Evolutionary conservation across 495 filamentous ascomycete genomes (phyloP).

Genomic region (Usnea hakonensis): DNA sequence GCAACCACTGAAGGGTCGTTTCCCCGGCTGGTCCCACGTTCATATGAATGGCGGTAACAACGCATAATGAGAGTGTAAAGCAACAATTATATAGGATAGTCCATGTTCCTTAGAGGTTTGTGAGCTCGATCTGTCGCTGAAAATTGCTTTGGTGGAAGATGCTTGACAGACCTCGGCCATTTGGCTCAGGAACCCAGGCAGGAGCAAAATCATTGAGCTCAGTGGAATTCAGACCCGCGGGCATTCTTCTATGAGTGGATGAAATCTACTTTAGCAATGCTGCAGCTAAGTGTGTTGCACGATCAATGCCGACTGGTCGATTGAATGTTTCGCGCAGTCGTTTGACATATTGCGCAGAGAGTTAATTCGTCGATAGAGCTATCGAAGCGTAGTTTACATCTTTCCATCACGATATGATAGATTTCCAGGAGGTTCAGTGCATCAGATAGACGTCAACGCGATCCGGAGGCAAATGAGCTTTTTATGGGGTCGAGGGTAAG

Average conservation of each 20-base stretch:
- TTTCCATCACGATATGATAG: no score
- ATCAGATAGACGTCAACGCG: no score
- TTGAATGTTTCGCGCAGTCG: no score
- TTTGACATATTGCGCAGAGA: no score
- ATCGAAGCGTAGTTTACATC: no score
- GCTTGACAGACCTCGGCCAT: conserved; percentile 21
- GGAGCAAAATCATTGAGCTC: conserved; percentile 10
- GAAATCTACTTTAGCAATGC: background rate
- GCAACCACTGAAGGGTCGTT: background rate
- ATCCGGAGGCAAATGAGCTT: no score
- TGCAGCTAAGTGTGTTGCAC: no score
- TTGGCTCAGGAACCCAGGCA: conserved; percentile 25
- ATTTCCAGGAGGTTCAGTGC: no score
- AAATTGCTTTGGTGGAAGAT: background rate
- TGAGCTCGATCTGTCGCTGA: background rate
- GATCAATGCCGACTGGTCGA: no score
- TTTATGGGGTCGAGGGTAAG: no score
- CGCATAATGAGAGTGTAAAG: conserved; percentile 29
- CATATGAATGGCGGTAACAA: conserved; percentile 28
- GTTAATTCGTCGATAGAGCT: no score
- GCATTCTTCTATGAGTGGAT: background rate
- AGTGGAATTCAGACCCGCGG: background rate
- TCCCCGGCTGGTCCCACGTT: conserved; percentile 23
- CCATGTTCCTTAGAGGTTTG: conserved; percentile 23
- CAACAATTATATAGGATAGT: conserved; percentile 28